Conservation (phyloP, 2,329 filamentous ascomycete species). For the Fusarium multiceps region DNA sequence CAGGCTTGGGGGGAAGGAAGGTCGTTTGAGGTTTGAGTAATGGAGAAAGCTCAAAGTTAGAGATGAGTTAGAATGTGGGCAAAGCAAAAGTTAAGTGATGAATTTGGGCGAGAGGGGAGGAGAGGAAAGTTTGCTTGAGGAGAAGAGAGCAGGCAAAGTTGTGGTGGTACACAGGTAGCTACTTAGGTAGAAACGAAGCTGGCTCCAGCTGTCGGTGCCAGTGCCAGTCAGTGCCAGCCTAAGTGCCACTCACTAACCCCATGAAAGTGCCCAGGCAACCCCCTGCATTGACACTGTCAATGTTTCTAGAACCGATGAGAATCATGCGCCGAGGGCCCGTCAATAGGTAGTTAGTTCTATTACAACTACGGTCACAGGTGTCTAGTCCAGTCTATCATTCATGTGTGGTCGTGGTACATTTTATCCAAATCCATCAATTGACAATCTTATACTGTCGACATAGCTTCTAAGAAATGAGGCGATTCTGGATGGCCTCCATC, state of each 20-base stretch:
- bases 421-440: neutral
- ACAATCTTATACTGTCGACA: neutral
- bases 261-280: conserved; percentile 30
- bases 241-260: conserved; percentile 20
- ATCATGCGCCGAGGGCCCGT: conserved; percentile 24
- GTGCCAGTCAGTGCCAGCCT: conserved; percentile 20
- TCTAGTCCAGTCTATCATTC: neutral
- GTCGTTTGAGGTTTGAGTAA: conserved; percentile 6
- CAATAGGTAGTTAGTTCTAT: neutral
- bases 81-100: conserved; percentile 9
- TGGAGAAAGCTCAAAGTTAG: conserved; percentile 13
- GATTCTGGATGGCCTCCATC: conserved; percentile 20
- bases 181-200: conserved; percentile 22
- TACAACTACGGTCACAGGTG: neutral
- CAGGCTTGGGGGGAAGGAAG: conserved; percentile 27
- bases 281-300: conserved; percentile 42
- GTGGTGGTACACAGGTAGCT: conserved; percentile 27
- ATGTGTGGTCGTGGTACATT: neutral
- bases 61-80: conserved; percentile 10
- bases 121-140: conserved; percentile 20
- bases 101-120: conserved; percentile 14
- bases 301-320: conserved; percentile 48
- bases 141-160: conserved; percentile 23
- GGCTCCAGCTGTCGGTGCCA: conserved; percentile 19
- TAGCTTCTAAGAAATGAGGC: conserved; percentile 13